Evolutionary conservation across 169 alveolate genomes (phyloP), one percentile per base, ranked within the genome.

Genomic region (Cryptosporidium ryanae): DNA sequence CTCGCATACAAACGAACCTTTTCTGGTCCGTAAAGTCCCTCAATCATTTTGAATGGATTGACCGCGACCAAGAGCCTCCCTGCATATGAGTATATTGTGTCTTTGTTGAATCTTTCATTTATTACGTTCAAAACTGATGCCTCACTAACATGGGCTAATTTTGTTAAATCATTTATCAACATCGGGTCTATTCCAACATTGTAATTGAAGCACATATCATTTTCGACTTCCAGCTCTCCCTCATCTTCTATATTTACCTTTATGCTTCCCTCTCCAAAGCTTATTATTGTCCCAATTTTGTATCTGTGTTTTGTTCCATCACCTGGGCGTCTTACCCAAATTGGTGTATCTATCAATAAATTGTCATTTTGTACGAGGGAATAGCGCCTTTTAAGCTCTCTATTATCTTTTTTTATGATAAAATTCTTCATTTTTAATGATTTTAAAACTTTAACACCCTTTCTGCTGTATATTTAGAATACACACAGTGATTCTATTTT

Each of bases 81-180:
- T 13, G 94, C 96, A 71, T 94, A 94, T 13, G 96, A 91, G 65
- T 93, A 90, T 43, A 82, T 82, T 44, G 89, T 70, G 63, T 91
- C 90, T 82, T 84, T 76, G 59, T 54, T 76, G 82, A 95, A 97
- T 48, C 99, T 94, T 50, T 90, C 82, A 81, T 97, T 92, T 64
- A 97, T 90, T 31, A 96, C 95, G 81, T 97, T 96, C 17, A 98
- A 91, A 5, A 98, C 94, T 2, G 99, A 95, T 34, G 98, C 97
- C 81, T 96, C 98, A 81, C 95, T 96, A 17, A 95, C 82, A 32
- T 96, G 98, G 1, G 96, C 93, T 44, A 96, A 65, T 55, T 94
- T 90, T 13, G 98, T 95, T 57, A 96, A 65, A 65, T 96, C 98
- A 18, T 95, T 76, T 23, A 59, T 76, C 57, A 34, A 70, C 57